Percentiles rank a stretch among this genome's conserved stretches.
Evolutionary conservation across 73 alveolate species (phyloP).

Genomic region (Paramecium primaurelia): DNA sequence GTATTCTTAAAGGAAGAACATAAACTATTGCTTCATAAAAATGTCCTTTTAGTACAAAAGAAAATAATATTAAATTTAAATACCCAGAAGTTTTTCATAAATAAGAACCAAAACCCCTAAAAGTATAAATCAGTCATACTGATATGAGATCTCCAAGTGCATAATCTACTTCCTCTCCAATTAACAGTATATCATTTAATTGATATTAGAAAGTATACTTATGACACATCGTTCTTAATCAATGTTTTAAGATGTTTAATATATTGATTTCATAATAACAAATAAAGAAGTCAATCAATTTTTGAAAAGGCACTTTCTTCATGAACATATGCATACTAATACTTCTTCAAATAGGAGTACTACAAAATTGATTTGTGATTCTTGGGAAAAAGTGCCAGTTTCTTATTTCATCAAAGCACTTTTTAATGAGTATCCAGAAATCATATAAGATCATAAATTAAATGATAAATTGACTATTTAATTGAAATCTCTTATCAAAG

Average conservation of each 20-base stretch:
- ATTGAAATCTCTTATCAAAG: neutral
- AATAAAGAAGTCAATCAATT: neutral
- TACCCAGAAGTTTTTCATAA: slow-evolving; percentile 4
- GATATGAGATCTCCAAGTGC: slow-evolving; percentile 30
- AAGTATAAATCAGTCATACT: neutral
- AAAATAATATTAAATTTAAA: neutral
- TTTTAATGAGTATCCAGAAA: slow-evolving; percentile 37
- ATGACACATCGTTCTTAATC: slow-evolving; percentile 30
- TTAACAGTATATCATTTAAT: neutral
- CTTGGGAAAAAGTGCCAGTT: slow-evolving; percentile 27
- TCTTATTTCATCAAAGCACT: neutral
- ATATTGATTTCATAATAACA: slow-evolving; percentile 14
- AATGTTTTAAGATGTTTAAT: slow-evolving; percentile 40
- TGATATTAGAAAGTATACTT: neutral
- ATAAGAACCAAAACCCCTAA: slow-evolving; percentile 9
- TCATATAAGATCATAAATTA: slow-evolving; percentile 35
- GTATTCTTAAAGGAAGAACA: neutral
- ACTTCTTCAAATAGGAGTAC: neutral
- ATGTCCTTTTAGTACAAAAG: neutral
- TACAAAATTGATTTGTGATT: slow-evolving; percentile 3
- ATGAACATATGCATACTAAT: neutral
- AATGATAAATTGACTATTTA: neutral
- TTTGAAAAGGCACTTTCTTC: neutral
- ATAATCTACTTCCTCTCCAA: neutral
- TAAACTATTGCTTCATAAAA: neutral